phyloP scores from a whole-genome alignment of 352 stramenopile genomes.

The Globisporangium radiosum region DNA sequence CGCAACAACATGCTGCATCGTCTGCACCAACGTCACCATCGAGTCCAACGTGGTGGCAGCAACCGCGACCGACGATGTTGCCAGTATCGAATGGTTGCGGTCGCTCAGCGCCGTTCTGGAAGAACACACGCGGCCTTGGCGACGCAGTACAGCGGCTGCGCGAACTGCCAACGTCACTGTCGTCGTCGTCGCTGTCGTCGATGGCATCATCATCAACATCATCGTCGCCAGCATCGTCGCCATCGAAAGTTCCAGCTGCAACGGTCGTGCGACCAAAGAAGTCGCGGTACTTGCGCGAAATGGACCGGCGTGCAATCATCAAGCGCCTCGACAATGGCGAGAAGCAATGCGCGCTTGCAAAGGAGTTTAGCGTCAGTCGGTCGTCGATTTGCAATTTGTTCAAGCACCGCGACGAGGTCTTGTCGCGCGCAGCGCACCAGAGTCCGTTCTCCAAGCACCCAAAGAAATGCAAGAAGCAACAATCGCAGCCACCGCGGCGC shows the following conservation, averaged over 20 bases:
- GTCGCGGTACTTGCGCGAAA: slow-evolving; percentile 61
- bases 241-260: background rate
- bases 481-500: background rate
- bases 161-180: too few relatives aligned
- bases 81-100: too few relatives aligned
- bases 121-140: slow-evolving; percentile 2
- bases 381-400: slow-evolving; percentile 66
- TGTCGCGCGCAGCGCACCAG: slow-evolving; percentile 37
- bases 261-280: slow-evolving; percentile 21
- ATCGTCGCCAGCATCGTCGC: too few relatives aligned
- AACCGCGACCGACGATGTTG: background rate
- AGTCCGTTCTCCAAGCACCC: slow-evolving; percentile 52
- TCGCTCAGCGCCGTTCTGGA: slow-evolving; percentile 3
- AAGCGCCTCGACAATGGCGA: slow-evolving; percentile 50
- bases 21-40: slow-evolving; percentile 2
- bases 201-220: background rate
- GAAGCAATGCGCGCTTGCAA: slow-evolving; percentile 53
- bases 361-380: slow-evolving; percentile 64
- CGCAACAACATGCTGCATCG: background rate
- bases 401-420: slow-evolving; percentile 49
- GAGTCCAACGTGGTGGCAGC: slow-evolving; percentile 8
- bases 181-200: too few relatives aligned
- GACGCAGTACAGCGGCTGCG: background rate
- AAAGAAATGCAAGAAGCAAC: slow-evolving; percentile 23
- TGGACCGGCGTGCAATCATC: slow-evolving; percentile 55